Evolutionary conservation across 208 protist species (phyloP), one percentile per base, ranked within the genome.

Genomic region (Acanthamoeba healyi): DNA sequence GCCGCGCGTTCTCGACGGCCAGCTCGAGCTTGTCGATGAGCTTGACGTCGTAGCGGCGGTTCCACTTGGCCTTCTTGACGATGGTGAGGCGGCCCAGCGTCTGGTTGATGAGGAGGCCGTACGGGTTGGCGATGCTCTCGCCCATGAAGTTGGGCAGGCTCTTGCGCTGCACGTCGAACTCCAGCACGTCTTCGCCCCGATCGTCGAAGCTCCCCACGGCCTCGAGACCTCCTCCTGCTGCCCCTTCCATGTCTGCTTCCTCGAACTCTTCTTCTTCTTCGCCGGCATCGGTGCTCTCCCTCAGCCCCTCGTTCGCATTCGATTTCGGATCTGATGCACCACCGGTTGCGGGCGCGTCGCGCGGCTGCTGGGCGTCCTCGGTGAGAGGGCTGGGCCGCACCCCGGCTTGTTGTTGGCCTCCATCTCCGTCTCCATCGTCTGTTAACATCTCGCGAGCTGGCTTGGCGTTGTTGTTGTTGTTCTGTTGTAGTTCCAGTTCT

Each of bases 131-230:
- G 54, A 91, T 72, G 1, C 22, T 58, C 56, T 44, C 61, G 29
- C 84, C 84, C 29, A 91, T 49, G 61, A 91, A 72, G 36, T 32
- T 51, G 34, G 84, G 56, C 56, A 91, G 40, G 10, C 84, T 91
- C 56, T 70, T 91, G 36, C 84, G 51, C 84, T 91, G 84, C 54
- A 91, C 84, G 46, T 91, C 84, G 22, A 91, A 91, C 7, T 29
- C 46, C n/a, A 86, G 15, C 29, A 34, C 65, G 14, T 86, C 77
- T 26, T 15, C 77, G n/a, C 15, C 44, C 34, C n/a, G 54, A 61
- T 61, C 54, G 0, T 61, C 54, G 54, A 61, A 61, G 54, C 54
- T 61, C n/a, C 54, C 54, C 17, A 9, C n/a, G 22, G 14, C 54
- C 22, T 61, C n/a, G 22, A 61, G n/a, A 10, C 4, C 49, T 54